Percentiles rank a stretch among this genome's conserved stretches.
These are phyloP conservation scores for Neofusicoccum sp. DNA, from an alignment of 2,329 filamentous ascomycete species.

Conservation along the genomic window DNA sequence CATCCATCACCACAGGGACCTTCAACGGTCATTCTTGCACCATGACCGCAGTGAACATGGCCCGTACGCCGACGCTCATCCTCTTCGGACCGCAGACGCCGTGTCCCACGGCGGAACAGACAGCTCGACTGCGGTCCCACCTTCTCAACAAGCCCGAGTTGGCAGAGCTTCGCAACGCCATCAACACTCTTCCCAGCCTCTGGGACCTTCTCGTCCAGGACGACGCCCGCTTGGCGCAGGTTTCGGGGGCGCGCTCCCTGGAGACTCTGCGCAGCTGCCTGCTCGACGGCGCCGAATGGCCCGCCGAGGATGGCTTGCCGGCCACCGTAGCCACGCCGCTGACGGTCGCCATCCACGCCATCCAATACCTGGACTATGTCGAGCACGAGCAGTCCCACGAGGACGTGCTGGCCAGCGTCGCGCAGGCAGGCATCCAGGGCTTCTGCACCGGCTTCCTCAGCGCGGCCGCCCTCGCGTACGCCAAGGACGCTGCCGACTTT, in stretches of 20 bases:
- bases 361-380: background rate
- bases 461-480: constrained; percentile 4
- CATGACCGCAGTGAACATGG: too few relatives aligned
- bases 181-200: too few relatives aligned
- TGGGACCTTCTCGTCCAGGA: too few relatives aligned
- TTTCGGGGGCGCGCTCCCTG: background rate
- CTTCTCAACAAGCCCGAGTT: too few relatives aligned
- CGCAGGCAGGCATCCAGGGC: background rate
- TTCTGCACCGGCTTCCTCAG: constrained; percentile 18
- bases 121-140: too few relatives aligned
- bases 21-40: too few relatives aligned
- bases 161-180: too few relatives aligned
- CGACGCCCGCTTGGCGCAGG: too few relatives aligned
- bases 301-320: background rate
- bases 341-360: background rate
- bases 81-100: too few relatives aligned
- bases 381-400: background rate
- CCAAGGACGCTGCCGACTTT: background rate
- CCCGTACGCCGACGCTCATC: too few relatives aligned
- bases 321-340: background rate
- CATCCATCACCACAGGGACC: too few relatives aligned
- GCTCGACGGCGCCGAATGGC: background rate
- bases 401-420: background rate
- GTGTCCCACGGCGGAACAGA: too few relatives aligned
- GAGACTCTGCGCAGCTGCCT: background rate